A percentile compares a stretch with the other conserved stretches of the same genome.
phyloP scores from a whole-genome alignment of 2,329 filamentous ascomycete genomes.

The Periconia sp. region DNA sequence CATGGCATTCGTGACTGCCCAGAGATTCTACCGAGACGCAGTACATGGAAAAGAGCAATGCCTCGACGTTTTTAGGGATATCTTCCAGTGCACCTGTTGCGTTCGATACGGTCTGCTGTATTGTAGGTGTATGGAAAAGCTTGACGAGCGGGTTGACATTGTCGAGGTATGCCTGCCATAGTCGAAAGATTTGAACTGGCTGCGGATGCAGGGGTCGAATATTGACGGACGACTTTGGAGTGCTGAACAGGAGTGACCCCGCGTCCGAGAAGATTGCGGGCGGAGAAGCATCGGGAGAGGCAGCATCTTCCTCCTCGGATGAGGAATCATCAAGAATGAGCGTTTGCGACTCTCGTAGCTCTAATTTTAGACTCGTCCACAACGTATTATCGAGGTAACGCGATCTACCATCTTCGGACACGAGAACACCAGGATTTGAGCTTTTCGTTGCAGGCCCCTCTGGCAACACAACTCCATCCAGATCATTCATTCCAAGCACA shows the following conservation, averaged over 20 bases:
- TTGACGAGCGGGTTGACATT: slow-evolving; percentile 78
- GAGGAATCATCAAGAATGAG: slow-evolving; percentile 34
- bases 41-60: slow-evolving; percentile 47
- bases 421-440: slow-evolving; percentile 22
- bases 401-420: slow-evolving; percentile 33
- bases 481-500: slow-evolving; percentile 8
- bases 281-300: neutral
- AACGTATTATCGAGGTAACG: slow-evolving; percentile 40
- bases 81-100: slow-evolving; percentile 63
- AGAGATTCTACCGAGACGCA: slow-evolving; percentile 54
- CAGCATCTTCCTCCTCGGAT: slow-evolving; percentile 30
- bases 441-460: neutral
- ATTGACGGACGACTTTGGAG: slow-evolving; percentile 10
- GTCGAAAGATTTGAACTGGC: slow-evolving; percentile 68
- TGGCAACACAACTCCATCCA: neutral
- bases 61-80: slow-evolving; percentile 65
- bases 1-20: slow-evolving; percentile 60
- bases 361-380: slow-evolving; percentile 37
- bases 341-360: slow-evolving; percentile 35
- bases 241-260: slow-evolving; percentile 27
- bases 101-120: slow-evolving; percentile 70
- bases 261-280: slow-evolving; percentile 16
- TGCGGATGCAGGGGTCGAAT: slow-evolving; percentile 62
- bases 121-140: slow-evolving; percentile 71
- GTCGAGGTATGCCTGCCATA: slow-evolving; percentile 78